Conservation (phyloP, 2,329 filamentous ascomycete genomes). For the Fusarium guadeloupense region DNA sequence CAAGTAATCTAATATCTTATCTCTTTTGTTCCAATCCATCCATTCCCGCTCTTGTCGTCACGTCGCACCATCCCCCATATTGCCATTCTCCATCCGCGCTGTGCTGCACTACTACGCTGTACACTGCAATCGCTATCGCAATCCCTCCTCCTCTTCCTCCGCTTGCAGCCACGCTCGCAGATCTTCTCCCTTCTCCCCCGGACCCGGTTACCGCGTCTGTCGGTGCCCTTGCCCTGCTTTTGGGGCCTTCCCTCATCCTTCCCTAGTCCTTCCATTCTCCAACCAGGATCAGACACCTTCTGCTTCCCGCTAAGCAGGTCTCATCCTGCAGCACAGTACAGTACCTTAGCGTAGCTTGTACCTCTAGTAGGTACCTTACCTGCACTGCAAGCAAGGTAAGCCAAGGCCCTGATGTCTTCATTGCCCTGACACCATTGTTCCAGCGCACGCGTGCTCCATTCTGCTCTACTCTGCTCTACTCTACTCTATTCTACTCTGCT, state of each 20-base stretch:
- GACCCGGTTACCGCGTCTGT: slow-evolving; percentile 38
- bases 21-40: neutral
- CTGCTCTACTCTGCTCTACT: slow-evolving; percentile 1
- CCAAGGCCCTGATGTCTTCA: slow-evolving; percentile 38
- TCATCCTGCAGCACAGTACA: slow-evolving; percentile 26
- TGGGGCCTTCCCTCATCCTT: slow-evolving; percentile 35
- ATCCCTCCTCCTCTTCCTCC: slow-evolving; percentile 25
- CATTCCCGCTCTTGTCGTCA: slow-evolving; percentile 5
- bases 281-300: slow-evolving; percentile 36
- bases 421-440: slow-evolving; percentile 39
- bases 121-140: slow-evolving; percentile 23
- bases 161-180: slow-evolving; percentile 41
- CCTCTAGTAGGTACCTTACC: no score
- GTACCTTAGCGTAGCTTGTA: neutral
- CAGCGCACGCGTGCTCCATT: slow-evolving; percentile 37
- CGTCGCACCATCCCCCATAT: slow-evolving; percentile 28
- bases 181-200: slow-evolving; percentile 37
- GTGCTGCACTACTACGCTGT: no score
- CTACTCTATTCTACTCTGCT: neutral
- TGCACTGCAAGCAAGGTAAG: slow-evolving; percentile 29
- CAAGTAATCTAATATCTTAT: neutral
- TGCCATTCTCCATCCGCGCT: neutral
- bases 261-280: slow-evolving; percentile 37
- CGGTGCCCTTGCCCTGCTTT: slow-evolving; percentile 31
- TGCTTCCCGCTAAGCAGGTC: slow-evolving; percentile 37